A percentile compares a stretch with the other conserved stretches of the same genome.
phyloP scores from a whole-genome alignment of 1,139 yeast genomes.

The Hyphopichia buzzinii region DNA sequence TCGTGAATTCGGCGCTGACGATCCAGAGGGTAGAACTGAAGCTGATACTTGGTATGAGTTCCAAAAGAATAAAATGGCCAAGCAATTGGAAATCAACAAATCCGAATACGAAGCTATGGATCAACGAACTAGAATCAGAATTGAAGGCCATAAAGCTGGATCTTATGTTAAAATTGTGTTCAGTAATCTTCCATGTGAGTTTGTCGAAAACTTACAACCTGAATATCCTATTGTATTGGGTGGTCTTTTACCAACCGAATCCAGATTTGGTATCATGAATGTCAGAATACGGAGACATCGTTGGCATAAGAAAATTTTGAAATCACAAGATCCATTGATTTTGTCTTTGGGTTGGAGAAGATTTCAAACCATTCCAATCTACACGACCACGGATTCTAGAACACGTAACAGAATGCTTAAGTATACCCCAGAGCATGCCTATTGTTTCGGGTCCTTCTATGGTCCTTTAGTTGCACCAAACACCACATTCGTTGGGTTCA shows the following conservation, averaged over 20 bases:
- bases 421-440: conserved; percentile 97
- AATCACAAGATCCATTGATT: conserved; percentile 93
- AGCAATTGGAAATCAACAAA: conserved; percentile 91
- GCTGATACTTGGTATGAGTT: conserved; percentile 97
- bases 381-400: conserved; percentile 95
- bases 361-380: conserved; percentile 93
- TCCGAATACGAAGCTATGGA: conserved; percentile 76
- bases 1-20: conserved; percentile 69
- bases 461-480: conserved; percentile 98
- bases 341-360: conserved; percentile 97
- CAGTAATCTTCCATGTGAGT: conserved; percentile 84
- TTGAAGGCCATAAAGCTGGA: conserved; percentile 94
- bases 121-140: conserved; percentile 65
- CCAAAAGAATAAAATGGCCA: conserved; percentile 95
- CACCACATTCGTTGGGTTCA: conserved; percentile 95
- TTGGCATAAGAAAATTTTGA: conserved; percentile 96
- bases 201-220: conserved; percentile 83
- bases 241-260: conserved; percentile 86
- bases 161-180: conserved; percentile 90
- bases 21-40: conserved; percentile 69
- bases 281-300: conserved; percentile 96
- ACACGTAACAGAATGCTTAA: conserved; percentile 97
- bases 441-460: conserved; percentile 92
- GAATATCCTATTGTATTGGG: conserved; percentile 84
- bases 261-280: conserved; percentile 88